These are phyloP conservation scores for Cladosporium velox DNA, from an alignment of 2,329 filamentous ascomycete genomes.

Conservation along the genomic window DNA sequence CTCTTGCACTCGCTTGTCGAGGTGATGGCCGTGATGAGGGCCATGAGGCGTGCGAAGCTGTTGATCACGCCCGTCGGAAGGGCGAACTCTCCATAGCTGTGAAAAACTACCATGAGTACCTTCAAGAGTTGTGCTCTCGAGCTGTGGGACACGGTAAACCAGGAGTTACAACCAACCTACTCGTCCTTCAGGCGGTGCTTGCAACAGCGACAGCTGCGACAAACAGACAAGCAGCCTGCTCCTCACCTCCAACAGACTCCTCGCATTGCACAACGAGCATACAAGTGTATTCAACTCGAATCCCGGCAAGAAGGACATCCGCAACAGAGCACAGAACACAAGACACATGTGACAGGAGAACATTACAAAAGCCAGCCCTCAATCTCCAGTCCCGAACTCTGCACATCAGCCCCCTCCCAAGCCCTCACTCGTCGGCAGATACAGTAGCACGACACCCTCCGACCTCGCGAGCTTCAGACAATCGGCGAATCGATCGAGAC, in stretches of 20 bases:
- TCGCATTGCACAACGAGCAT: background rate
- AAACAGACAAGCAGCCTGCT: background rate
- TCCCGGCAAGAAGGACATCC: background rate
- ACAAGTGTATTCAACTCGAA: background rate
- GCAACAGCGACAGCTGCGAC: background rate
- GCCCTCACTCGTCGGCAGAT: too few species aligned
- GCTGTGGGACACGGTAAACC: background rate
- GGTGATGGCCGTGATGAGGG: background rate
- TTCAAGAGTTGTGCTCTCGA: background rate
- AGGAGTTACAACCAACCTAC: background rate
- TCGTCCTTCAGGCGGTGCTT: background rate
- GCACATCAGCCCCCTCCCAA: background rate
- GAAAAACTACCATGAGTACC: background rate
- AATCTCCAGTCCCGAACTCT: background rate
- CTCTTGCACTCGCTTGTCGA: background rate
- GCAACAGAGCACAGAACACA: background rate
- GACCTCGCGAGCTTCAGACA: background rate
- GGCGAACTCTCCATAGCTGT: too few species aligned
- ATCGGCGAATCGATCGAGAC: background rate
- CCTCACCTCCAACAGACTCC: background rate
- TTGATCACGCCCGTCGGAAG: background rate
- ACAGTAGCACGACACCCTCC: background rate
- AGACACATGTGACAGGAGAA: too few species aligned
- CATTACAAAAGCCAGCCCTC: background rate
- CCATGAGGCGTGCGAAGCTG: background rate